Evolutionary conservation across 2,329 filamentous ascomycete species (phyloP), one percentile per base, ranked within the genome.

Genomic region (Graphiopsis chlorocephala): DNA sequence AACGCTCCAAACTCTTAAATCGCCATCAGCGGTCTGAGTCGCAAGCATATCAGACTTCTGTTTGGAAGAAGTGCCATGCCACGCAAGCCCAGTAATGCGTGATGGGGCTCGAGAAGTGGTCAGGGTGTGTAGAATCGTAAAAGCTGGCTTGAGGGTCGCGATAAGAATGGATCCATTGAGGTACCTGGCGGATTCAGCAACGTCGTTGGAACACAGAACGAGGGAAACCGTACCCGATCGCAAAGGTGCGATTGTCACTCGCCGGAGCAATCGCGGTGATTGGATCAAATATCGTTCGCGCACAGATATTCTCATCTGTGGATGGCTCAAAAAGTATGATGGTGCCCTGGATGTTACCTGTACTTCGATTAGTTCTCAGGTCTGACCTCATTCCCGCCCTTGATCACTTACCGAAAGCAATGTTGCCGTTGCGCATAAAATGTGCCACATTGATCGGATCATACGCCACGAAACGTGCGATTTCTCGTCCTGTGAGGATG

Each of bases 1-100:
- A 62, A 99, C 90, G 74, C 95, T 99, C 95, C 95, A 99, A 23
- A 99, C 93, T 70, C 93, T 86, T 53, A 99, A 81, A 74, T 99
- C 94, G 23, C 95, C 94, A 74, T 97, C 93, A 60, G 90, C 86
- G 3, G 92, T 95, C 78, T 98, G 94, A 10, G 93, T 91, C 1
- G 94, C 94, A 72, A 99, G 82, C 95, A 99, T 99, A 74, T 98
- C 94, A 0, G 95, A 97, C 79, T 96, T 97, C 77, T 97, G 93
- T 70, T 93, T 92, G 0, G 93, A 90, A 0, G 95, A 97, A 0
- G 95, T 97, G 42, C 94, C 93, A 82, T 99, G 95, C 95, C 95
- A 99, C 65, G 92, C 23, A 99, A 80, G 10, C 88, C 91, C 4
- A n/a, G 93, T 88, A 59, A 99, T 93, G 2, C 92, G 90, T 0